A percentile compares a stretch with the other conserved stretches of the same genome.
Conservation (phyloP, 2,329 filamentous ascomycete species). For the Ceratocystiopsis brevicomis region DNA sequence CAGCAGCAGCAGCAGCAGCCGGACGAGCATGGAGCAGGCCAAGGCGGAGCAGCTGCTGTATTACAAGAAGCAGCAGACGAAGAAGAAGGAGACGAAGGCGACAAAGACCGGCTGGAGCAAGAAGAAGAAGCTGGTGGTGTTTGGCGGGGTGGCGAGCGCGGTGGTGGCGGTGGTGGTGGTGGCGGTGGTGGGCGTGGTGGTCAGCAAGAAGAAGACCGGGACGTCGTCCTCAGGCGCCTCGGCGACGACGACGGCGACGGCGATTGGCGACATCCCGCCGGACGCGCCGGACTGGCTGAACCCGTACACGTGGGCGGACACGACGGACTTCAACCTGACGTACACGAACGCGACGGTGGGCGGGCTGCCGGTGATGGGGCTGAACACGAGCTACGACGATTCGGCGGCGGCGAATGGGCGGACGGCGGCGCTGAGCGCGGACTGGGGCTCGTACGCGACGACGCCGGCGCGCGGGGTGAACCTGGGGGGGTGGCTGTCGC, state of each 20-base stretch:
- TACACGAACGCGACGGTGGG: conserved; percentile 77
- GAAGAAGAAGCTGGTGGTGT: conserved; percentile 46
- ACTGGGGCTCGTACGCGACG: conserved; percentile 58
- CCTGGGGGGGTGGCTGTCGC: conserved; percentile 77
- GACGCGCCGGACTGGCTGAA: conserved; percentile 61
- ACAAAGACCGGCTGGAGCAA: conserved; percentile 13
- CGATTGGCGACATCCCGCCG: conserved; percentile 38
- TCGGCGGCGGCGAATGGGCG: conserved; percentile 57
- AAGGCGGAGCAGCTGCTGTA: conserved; percentile 9
- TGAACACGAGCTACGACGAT: conserved; percentile 75
- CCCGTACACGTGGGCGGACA: conserved; percentile 83
- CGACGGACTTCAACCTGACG: conserved; percentile 79
- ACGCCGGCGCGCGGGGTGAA: conserved; percentile 79
- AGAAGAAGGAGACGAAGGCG: conserved; percentile 15
- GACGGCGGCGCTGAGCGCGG: conserved; percentile 56
- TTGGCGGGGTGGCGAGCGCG: conserved; percentile 28
- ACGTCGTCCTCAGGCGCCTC: conserved; percentile 14
- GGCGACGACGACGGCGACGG: conserved; percentile 28
- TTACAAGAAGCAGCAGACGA: conserved; percentile 2
- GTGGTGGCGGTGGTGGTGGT: conserved; percentile 44
- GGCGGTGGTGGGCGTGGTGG: conserved; percentile 47
- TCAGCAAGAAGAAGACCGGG: conserved; percentile 41
- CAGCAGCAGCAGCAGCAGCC: conserved; percentile 29
- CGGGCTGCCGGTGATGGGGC: conserved; percentile 75
- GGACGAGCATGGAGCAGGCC: conserved; percentile 29